Base-by-base conservation (phyloP, 768 basidiomycete genomes). In the Cystobasidium ongulense region DNA sequence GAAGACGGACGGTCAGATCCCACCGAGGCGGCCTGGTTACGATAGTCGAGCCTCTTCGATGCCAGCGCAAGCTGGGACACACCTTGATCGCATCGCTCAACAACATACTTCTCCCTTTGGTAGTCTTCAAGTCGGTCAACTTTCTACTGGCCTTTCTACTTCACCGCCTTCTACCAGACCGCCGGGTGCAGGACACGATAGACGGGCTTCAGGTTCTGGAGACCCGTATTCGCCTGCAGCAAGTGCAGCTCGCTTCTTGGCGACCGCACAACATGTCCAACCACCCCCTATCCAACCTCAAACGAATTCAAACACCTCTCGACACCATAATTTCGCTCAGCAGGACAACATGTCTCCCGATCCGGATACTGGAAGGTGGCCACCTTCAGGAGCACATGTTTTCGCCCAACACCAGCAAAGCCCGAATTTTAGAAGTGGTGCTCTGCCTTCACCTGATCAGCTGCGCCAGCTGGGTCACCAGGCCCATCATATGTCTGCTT, bases 221-320 rank as follows among this genome's bases (percentile, higher is more conserved):
- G 68, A 71, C 27, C 68, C 68, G 2, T 59, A 71, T 29, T 71
- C 68, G 1, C 68, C 68, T 27, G 59, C 68, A 38, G 68, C 68
- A 2, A 57, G 53, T 59, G 68, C 68, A n/a, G 68, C 68, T 59
- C 33, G 68, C 29, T 71, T 29, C 38, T 36, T 71, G 29, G 68
- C 68, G 1, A 71, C 68, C 11, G 68, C 68, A 33, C 68, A 61
- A 4, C 68, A 71, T 33, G 53, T 71, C 23, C 68, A 71, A 36
- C 68, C 68, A 3, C 68, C 68, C 10, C 53, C 68, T 59, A 27
- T 71, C 23, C 68, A 54, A 29, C 68, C 68, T 27, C 31, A 35
- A 11, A 59, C 23, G 33, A 52, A 41, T 4, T 27, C 8, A 29
- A 59, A 35, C 23, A 10, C 57, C 4, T 13, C 33, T 4, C 57